phyloP scores from a whole-genome alignment of 768 basidiomycete genomes.

The Rhodocollybia butyracea region DNA sequence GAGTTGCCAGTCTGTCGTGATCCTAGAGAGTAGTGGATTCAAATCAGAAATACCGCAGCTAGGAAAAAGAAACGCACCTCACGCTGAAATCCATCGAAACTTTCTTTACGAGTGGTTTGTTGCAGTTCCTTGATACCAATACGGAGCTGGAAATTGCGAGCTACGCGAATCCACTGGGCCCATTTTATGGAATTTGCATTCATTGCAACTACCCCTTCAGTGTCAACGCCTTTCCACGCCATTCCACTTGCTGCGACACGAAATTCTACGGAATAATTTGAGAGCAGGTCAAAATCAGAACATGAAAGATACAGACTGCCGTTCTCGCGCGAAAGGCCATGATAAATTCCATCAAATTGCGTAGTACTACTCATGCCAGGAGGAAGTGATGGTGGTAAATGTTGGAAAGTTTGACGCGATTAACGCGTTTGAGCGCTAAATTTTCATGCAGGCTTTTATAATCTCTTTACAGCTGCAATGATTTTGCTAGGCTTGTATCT shows the following conservation, averaged over 20 bases:
- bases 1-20: conserved; percentile 75
- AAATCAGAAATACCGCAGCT: not conserved
- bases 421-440: conserved; percentile 25
- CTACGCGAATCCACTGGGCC: conserved; percentile 90
- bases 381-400: conserved; percentile 22
- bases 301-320: conserved; percentile 66
- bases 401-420: conserved; percentile 9
- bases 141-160: conserved; percentile 86
- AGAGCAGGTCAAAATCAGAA: not conserved
- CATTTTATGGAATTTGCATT: conserved; percentile 76
- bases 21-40: conserved; percentile 49
- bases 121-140: conserved; percentile 56
- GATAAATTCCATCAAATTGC: conserved; percentile 85
- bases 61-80: conserved; percentile 53
- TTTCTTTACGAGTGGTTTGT: conserved; percentile 63
- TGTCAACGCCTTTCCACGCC: conserved; percentile 88
- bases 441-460: not conserved
- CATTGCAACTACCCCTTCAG: conserved; percentile 59
- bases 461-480: not conserved
- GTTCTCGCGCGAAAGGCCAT: conserved; percentile 64
- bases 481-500: too few relatives aligned
- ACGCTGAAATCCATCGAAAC: conserved; percentile 91
- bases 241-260: conserved; percentile 88
- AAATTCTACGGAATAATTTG: conserved; percentile 51
- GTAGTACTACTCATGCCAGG: conserved; percentile 41